Evolutionary conservation across 768 basidiomycete genomes (phyloP).

Genomic region (Phaeotremella skinneri): DNA sequence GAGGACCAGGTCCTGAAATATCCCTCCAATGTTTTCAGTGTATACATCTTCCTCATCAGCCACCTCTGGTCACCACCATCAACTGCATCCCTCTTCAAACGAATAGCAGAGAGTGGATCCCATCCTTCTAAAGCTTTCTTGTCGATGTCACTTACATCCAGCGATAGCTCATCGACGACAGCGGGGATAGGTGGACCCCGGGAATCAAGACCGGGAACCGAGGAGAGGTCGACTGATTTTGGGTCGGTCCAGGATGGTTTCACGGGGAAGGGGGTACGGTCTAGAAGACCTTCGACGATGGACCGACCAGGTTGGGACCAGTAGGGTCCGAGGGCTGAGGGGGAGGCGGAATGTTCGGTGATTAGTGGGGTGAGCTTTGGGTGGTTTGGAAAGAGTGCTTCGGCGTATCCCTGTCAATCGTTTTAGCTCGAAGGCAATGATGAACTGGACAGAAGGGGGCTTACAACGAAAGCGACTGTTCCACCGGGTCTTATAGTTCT

Average conservation of each 20-base stretch:
- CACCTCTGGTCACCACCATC: constrained; percentile 55
- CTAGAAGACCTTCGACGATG: constrained; percentile 68
- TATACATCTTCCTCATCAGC: constrained; percentile 62
- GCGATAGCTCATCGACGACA: not conserved
- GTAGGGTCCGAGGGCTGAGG: constrained; percentile 62
- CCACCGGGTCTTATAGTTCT: constrained; percentile 64
- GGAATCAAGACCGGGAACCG: constrained; percentile 12
- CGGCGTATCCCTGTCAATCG: constrained; percentile 58
- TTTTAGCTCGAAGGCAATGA: not conserved
- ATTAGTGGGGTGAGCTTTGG: constrained; percentile 63
- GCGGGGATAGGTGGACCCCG: not conserved
- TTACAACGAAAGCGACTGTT: constrained; percentile 71
- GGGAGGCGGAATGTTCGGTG: constrained; percentile 30
- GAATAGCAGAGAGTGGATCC: constrained; percentile 30
- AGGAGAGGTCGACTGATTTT: not conserved
- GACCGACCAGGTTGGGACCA: constrained; percentile 79
- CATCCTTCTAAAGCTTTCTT: constrained; percentile 16
- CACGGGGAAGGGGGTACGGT: constrained; percentile 59
- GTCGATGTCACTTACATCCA: not conserved
- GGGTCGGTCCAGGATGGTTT: constrained; percentile 2
- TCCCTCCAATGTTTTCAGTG: constrained; percentile 64
- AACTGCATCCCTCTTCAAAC: constrained; percentile 51
- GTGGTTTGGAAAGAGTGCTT: constrained; percentile 65
- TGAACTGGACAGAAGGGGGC: constrained; percentile 21
- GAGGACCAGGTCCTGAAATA: constrained; percentile 73